These are phyloP conservation scores for Stygiomarasmius scandens DNA, from an alignment of 1,284 basidiomycete genomes.

Conservation along the genomic window DNA sequence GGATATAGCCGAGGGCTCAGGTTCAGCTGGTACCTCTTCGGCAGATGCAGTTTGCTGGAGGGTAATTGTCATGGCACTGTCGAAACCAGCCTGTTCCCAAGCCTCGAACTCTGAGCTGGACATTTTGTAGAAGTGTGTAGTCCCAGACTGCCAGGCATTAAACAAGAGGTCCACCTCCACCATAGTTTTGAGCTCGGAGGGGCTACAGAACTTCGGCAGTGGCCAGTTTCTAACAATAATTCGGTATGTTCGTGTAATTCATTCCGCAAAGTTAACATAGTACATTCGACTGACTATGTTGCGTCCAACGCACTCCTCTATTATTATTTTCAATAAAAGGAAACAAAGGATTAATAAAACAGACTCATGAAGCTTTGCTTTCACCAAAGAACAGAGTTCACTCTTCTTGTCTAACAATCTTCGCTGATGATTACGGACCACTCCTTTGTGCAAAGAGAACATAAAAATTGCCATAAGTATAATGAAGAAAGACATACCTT, in stretches of 20 bases:
- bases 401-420: constrained; percentile 1
- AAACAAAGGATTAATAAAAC: neutral
- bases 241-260: constrained; percentile 23
- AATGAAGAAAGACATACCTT: neutral
- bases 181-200: constrained; percentile 19
- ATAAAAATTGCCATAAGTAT: no score
- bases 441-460: no score
- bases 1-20: no score
- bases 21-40: no score
- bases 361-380: constrained; percentile 7
- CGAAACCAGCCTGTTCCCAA: neutral
- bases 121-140: constrained; percentile 11
- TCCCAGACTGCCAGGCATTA: constrained; percentile 13
- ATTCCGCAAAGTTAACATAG: constrained; percentile 25
- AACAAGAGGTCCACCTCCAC: constrained; percentile 22
- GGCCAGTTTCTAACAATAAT: constrained; percentile 29
- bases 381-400: neutral
- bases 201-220: constrained; percentile 21
- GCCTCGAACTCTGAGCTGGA: neutral
- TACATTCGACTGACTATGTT: neutral
- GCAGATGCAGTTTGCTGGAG: neutral
- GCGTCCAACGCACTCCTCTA: constrained; percentile 15
- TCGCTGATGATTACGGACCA: neutral
- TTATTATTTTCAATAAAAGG: no score
- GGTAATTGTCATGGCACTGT: neutral